Evolutionary conservation across 2,329 filamentous ascomycete species (phyloP).

Genomic region (Diplocarpon rosae): DNA sequence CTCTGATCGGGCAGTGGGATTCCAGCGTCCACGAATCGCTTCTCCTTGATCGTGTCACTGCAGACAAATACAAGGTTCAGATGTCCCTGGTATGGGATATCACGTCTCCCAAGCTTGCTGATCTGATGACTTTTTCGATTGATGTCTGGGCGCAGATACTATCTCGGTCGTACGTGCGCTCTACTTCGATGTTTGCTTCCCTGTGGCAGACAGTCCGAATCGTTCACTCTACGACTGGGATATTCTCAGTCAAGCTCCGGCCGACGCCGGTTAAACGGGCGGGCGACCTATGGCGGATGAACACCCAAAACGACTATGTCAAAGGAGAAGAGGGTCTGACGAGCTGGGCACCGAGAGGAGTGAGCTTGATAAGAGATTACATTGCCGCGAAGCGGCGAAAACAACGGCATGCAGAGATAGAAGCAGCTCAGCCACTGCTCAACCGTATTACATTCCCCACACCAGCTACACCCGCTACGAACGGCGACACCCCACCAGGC

Average conservation of each 20-base stretch:
- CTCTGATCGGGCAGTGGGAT: conserved; percentile 89
- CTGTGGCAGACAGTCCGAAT: conserved; percentile 79
- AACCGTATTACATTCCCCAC: conserved; percentile 40
- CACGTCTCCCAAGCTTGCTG: conserved; percentile 68
- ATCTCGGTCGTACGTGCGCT: conserved; percentile 72
- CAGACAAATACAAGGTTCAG: conserved; percentile 87
- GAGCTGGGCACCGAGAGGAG: conserved; percentile 79
- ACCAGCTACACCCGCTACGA: background rate
- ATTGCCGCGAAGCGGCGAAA: conserved; percentile 64
- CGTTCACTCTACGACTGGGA: conserved; percentile 74
- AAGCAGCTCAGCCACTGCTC: conserved; percentile 58
- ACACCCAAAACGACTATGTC: conserved; percentile 87
- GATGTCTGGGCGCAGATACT: conserved; percentile 76
- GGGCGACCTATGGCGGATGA: conserved; percentile 92
- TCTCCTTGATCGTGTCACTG: conserved; percentile 84
- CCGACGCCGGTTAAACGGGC: conserved; percentile 85
- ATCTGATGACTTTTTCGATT: conserved; percentile 77
- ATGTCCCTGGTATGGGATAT: conserved; percentile 82
- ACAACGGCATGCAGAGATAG: conserved; percentile 66
- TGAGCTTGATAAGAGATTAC: conserved; percentile 84
- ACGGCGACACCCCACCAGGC: conserved; percentile 5
- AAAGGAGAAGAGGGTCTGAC: conserved; percentile 85
- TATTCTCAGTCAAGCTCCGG: conserved; percentile 78
- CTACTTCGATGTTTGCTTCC: conserved; percentile 75
- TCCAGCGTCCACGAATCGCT: conserved; percentile 85